phyloP scores from a whole-genome alignment of 495 filamentous ascomycete genomes.

The Podospora pseudopauciseta region DNA sequence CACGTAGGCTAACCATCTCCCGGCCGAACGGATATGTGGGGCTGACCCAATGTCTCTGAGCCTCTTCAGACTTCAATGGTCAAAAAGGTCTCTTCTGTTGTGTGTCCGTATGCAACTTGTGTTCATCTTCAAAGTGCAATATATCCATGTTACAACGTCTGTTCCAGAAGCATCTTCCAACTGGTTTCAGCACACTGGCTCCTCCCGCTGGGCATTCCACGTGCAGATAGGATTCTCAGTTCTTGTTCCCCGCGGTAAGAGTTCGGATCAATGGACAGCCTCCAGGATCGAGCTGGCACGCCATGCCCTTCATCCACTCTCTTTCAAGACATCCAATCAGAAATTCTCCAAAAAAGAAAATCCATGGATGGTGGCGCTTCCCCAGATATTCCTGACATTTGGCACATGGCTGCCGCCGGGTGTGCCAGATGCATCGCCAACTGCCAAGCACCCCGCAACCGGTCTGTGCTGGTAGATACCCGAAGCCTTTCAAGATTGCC shows the following conservation, averaged over 20 bases:
- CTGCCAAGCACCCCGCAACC: background rate
- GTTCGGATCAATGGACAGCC: background rate
- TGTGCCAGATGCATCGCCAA: background rate
- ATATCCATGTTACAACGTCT: background rate
- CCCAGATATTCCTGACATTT: background rate
- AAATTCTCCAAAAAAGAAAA: background rate
- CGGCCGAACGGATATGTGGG: slow-evolving; percentile 24
- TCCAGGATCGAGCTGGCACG: background rate
- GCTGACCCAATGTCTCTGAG: slow-evolving; percentile 1
- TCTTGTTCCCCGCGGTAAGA: background rate
- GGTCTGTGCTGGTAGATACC: background rate
- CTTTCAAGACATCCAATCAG: background rate
- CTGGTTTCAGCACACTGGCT: background rate
- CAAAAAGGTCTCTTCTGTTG: background rate
- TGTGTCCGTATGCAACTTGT: background rate
- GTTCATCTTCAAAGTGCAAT: background rate
- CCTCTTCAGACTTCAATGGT: background rate
- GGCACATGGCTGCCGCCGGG: background rate
- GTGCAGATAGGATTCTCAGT: background rate
- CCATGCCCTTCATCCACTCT: background rate
- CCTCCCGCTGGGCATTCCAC: background rate
- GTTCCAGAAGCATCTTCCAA: background rate
- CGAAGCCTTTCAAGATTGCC: background rate
- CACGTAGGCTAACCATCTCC: slow-evolving; percentile 11
- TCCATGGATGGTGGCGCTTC: background rate